These are phyloP conservation scores for Brasenia schreberi DNA, from an alignment of 164 flowering plant genomes.

Conservation along the genomic window DNA sequence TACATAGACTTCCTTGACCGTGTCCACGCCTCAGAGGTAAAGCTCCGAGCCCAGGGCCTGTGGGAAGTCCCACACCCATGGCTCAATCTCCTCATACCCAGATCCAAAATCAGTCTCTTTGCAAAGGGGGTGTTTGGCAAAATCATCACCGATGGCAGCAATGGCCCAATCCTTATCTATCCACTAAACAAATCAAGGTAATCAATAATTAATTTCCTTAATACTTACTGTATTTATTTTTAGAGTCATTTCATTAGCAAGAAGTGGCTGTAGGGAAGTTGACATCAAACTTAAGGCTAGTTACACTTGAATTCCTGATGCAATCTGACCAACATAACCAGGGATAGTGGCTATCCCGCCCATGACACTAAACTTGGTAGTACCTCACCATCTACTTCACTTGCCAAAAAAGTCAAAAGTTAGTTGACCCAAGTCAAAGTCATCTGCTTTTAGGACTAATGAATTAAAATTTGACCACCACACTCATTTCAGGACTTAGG, in stretches of 20 bases:
- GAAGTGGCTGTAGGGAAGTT: no score
- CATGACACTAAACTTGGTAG: no score
- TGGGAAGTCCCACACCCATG: conserved; percentile 98
- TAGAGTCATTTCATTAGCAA: no score
- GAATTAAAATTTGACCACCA: no score
- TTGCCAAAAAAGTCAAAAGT: not conserved
- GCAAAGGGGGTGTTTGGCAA: conserved; percentile 65
- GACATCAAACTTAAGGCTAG: no score
- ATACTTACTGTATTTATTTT: no score
- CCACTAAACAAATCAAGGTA: conserved; percentile 82
- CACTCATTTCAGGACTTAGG: no score
- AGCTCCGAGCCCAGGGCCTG: conserved; percentile 55
- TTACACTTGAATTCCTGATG: no score
- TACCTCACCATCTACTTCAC: not conserved
- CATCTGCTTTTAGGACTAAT: not conserved
- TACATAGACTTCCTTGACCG: conserved; percentile 74
- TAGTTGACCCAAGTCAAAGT: not conserved
- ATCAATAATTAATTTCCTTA: no score
- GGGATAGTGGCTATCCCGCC: no score
- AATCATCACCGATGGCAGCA: conserved; percentile 50
- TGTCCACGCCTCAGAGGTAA: conserved; percentile 63
- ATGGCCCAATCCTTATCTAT: conserved; percentile 84
- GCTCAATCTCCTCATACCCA: conserved; percentile 84
- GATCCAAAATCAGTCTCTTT: conserved; percentile 45
- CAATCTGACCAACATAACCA: no score